Percentiles rank a stretch among this genome's conserved stretches.
phyloP scores from a whole-genome alignment of 306 rosid species.

The Cercis canadensis region DNA sequence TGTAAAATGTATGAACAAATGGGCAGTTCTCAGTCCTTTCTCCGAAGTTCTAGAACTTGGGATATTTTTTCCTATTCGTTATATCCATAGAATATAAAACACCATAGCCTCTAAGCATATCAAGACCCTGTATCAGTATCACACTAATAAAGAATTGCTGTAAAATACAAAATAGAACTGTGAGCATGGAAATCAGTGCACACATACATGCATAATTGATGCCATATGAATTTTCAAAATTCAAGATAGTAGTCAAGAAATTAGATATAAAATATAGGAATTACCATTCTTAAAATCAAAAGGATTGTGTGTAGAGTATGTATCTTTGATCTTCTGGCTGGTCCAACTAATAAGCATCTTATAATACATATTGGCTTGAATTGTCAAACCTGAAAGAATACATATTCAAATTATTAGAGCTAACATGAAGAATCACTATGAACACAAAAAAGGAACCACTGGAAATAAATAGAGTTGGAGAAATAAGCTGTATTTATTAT shows the following conservation, averaged over 20 bases:
- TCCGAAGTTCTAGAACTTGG: too few relatives aligned
- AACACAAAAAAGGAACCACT: constrained; percentile 25
- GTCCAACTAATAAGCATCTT: constrained; percentile 96
- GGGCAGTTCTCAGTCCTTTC: too few relatives aligned
- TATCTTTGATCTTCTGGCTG: constrained; percentile 90
- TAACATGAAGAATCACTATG: constrained; percentile 15
- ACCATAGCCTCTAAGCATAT: too few relatives aligned
- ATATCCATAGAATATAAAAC: constrained; percentile 18
- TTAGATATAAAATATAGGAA: constrained; percentile 19
- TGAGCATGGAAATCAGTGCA: not conserved
- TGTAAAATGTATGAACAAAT: too few relatives aligned
- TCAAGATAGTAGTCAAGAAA: constrained; percentile 1
- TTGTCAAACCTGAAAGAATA: constrained; percentile 74
- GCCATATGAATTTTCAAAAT: not conserved
- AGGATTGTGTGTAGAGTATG: constrained; percentile 72
- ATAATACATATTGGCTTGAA: constrained; percentile 90
- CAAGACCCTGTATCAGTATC: constrained; percentile 11
- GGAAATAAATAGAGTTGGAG: constrained; percentile 12
- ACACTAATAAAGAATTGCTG: not conserved
- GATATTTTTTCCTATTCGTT: not conserved
- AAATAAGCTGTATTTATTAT: constrained; percentile 13
- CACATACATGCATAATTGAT: constrained; percentile 7
- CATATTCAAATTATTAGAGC: constrained; percentile 29
- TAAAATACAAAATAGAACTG: not conserved
- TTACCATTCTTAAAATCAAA: constrained; percentile 89